Base-by-base conservation (phyloP, 176 grass and related monocot genomes). In the Eragrostis curvula region DNA sequence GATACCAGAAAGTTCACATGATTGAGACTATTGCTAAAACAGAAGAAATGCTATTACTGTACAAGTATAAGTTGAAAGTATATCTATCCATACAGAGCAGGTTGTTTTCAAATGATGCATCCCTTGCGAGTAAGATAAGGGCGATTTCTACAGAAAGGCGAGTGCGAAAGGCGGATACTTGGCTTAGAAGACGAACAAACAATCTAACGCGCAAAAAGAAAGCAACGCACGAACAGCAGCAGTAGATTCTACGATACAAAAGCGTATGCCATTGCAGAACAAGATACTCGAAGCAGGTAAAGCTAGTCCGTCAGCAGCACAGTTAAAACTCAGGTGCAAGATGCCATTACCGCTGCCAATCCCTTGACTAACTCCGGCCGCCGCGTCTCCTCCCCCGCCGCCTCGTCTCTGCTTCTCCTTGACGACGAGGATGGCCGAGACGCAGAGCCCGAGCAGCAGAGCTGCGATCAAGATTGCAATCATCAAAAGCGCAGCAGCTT, bases 161-260 rank as follows among this genome's bases (percentile, higher is more conserved):
- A 36, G 12, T 18, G 57, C 5, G 32, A 79, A 78, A 79, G 66
- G 28, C 12, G 28, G 29, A 85, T 71, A 39, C 89, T 89, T 92
- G 89, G 81, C 92, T 85, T 94, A 66, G 9, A 94, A 89, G 87
- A 82, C 9, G 32, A 44, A 27, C 60, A 71, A 56, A 21, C 45
- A 32, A 32, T 61, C 58, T 3, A 61, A 27, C 12, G 24, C 4
- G 25, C 3, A 24, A 61, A 61, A 61, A 30, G 51, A 86, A 87
- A 75, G 71, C 28, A n/a, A 81, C 50, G 50, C 68, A 43, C 74
- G 60, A 56, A 6, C 64, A 27, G 29, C 49, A 63, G 14, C 60
- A 6, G 28, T 41, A 16, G 66, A 71, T 79, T 85, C 74, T 78
- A 71, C 65, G 21, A 10, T 53, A 51, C 65, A 78, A 40, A 83